A percentile compares a stretch with the other conserved stretches of the same genome.
phyloP scores from a whole-genome alignment of 768 basidiomycete species.

The Macrolepiota fuliginosa region DNA sequence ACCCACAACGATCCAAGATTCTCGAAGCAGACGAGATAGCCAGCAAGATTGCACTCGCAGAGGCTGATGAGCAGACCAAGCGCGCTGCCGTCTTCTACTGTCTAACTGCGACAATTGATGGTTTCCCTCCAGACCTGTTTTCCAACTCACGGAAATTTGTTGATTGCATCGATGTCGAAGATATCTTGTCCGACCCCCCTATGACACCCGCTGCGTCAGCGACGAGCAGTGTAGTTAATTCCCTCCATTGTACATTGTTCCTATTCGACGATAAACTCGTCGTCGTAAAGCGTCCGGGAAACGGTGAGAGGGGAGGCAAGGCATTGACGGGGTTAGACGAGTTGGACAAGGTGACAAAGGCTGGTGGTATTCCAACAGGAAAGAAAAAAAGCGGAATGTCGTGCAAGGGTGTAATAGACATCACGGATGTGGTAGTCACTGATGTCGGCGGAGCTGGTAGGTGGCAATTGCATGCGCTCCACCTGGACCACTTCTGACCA shows the following conservation, averaged over 20 bases:
- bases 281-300: constrained; percentile 82
- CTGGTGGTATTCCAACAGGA: constrained; percentile 55
- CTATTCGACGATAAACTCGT: constrained; percentile 94
- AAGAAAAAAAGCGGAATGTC: constrained; percentile 80
- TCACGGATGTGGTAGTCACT: constrained; percentile 79
- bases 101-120: constrained; percentile 80
- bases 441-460: constrained; percentile 85
- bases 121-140: constrained; percentile 88
- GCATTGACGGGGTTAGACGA: constrained; percentile 75
- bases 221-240: constrained; percentile 37
- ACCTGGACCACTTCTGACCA: neutral
- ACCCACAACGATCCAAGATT: constrained; percentile 76
- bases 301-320: constrained; percentile 73
- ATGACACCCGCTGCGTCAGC: constrained; percentile 42
- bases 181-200: constrained; percentile 54
- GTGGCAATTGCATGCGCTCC: constrained; percentile 20
- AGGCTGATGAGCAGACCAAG: constrained; percentile 89
- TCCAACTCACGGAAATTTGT: constrained; percentile 85
- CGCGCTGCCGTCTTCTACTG: constrained; percentile 87
- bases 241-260: constrained; percentile 84
- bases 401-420: constrained; percentile 82
- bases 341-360: constrained; percentile 68
- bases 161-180: constrained; percentile 93
- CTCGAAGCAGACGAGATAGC: constrained; percentile 85
- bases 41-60: constrained; percentile 86